These are phyloP conservation scores for Colletotrichum simmondsii DNA, from an alignment of 2,329 filamentous ascomycete genomes.

Conservation along the genomic window DNA sequence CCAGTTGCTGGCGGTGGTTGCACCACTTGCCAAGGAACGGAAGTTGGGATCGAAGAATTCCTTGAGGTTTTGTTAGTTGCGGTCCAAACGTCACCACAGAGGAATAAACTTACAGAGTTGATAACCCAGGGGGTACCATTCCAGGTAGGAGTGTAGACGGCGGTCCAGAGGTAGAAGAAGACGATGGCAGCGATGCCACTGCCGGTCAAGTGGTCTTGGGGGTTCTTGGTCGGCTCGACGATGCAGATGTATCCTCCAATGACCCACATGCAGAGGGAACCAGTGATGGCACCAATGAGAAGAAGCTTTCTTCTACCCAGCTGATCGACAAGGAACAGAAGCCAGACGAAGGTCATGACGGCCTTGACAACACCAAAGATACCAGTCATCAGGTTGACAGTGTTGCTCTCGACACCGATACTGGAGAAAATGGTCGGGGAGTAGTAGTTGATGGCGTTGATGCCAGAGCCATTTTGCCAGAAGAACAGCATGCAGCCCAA, in stretches of 20 bases:
- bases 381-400: slow-evolving; percentile 65
- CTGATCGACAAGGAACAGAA: slow-evolving; percentile 71
- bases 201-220: slow-evolving; percentile 47
- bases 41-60: slow-evolving; percentile 67
- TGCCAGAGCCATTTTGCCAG: slow-evolving; percentile 74
- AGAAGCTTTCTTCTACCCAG: slow-evolving; percentile 59
- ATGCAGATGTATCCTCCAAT: slow-evolving; percentile 67
- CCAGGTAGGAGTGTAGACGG: slow-evolving; percentile 67
- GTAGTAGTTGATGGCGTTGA: slow-evolving; percentile 75
- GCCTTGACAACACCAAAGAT: slow-evolving; percentile 77
- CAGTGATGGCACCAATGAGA: slow-evolving; percentile 69
- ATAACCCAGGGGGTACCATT: slow-evolving; percentile 73
- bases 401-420: slow-evolving; percentile 25
- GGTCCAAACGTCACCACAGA: too few species aligned
- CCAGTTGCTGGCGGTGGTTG: slow-evolving; percentile 68
- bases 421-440: slow-evolving; percentile 67
- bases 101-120: slow-evolving; percentile 46
- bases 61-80: slow-evolving; percentile 11
- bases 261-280: slow-evolving; percentile 69
- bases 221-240: slow-evolving; percentile 45
- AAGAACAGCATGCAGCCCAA: slow-evolving; percentile 73
- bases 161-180: slow-evolving; percentile 73
- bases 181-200: slow-evolving; percentile 68
- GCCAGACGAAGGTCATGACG: slow-evolving; percentile 70
- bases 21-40: slow-evolving; percentile 64